A percentile compares a stretch with the other conserved stretches of the same genome.
Conservation (phyloP, 495 filamentous ascomycete genomes). For the Talaromyces adpressus region DNA sequence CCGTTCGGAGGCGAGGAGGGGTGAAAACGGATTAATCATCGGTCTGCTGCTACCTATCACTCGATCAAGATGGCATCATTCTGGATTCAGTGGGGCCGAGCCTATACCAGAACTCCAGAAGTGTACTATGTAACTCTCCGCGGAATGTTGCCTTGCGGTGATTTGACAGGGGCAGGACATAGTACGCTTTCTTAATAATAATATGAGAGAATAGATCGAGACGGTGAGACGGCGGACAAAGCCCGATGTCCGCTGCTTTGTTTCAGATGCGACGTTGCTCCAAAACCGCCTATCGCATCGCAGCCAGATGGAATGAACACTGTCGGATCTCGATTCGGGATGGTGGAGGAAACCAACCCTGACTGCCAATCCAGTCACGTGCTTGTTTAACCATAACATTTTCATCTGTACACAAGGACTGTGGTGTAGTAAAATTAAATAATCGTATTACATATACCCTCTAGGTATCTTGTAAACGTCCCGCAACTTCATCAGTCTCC, state of each 20-base stretch:
- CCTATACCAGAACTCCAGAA: neutral
- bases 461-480: no score
- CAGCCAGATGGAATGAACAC: neutral
- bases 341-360: neutral
- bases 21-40: neutral
- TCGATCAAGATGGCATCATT: constrained; percentile 1
- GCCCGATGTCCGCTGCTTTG: neutral
- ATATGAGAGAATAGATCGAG: no score
- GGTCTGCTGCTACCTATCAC: neutral
- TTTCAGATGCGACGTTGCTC: neutral
- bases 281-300: neutral
- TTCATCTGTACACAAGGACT: no score
- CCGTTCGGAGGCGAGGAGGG: neutral
- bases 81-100: neutral
- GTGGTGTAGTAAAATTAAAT: no score
- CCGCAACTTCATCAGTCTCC: no score
- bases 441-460: no score
- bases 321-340: neutral
- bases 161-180: neutral
- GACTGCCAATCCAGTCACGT: neutral
- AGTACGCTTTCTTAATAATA: neutral
- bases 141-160: neutral
- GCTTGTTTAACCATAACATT: neutral
- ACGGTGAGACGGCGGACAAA: neutral
- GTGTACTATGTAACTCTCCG: neutral